Evolutionary conservation across 2,329 filamentous ascomycete genomes (phyloP).

Genomic region (Dactylellina haptotyla): DNA sequence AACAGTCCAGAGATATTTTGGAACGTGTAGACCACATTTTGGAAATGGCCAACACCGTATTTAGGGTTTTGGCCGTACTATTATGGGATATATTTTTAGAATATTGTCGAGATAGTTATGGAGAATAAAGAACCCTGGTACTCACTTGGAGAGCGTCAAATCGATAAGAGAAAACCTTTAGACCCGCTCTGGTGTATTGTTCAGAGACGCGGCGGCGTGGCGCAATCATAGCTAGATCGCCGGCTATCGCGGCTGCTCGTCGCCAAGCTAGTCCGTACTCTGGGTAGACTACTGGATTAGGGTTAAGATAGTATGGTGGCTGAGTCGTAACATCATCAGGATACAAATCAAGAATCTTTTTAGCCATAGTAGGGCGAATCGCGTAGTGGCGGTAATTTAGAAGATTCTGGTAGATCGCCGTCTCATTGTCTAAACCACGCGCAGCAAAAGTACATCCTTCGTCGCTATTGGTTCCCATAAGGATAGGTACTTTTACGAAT

Average conservation of each 20-base stretch:
- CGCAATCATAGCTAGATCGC: constrained; percentile 69
- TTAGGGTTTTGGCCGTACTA: too few species aligned
- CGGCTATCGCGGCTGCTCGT: constrained; percentile 67
- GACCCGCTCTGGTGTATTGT: constrained; percentile 64
- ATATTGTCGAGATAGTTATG: too few species aligned
- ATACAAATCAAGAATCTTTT: neutral
- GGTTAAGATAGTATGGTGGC: constrained; percentile 6
- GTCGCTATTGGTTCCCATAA: constrained; percentile 73
- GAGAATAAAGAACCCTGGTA: too few species aligned
- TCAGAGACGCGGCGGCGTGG: constrained; percentile 67
- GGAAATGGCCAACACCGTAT: too few species aligned
- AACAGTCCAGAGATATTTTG: too few species aligned
- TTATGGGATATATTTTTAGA: too few species aligned
- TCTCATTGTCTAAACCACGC: constrained; percentile 62
- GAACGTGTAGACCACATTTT: too few species aligned
- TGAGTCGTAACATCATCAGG: neutral
- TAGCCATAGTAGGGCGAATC: neutral
- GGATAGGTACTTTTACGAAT: constrained; percentile 72
- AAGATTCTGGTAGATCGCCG: neutral
- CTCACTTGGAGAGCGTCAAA: too few species aligned
- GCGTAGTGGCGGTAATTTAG: neutral
- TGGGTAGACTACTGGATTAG: neutral
- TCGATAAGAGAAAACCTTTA: constrained; percentile 69
- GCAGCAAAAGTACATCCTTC: constrained; percentile 65
- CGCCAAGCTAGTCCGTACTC: constrained; percentile 65